phyloP scores from a whole-genome alignment of 805 yeast genomes.

The Grigorovia transvaalensis region DNA sequence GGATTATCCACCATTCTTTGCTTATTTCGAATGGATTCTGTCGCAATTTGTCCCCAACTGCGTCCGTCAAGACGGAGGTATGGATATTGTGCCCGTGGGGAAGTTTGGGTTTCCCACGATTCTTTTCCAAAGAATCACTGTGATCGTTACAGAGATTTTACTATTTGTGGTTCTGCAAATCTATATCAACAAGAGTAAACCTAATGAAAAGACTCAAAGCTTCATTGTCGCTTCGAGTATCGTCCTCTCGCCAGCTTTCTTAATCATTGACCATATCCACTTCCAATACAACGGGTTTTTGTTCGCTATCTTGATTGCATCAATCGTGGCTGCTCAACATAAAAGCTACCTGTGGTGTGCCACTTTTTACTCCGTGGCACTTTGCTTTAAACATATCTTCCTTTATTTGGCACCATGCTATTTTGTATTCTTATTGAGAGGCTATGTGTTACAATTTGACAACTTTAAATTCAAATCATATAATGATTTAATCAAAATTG shows the following conservation, averaged over 20 bases:
- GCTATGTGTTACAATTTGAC: constrained; percentile 47
- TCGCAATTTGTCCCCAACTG: constrained; percentile 57
- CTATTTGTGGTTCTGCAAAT: constrained; percentile 63
- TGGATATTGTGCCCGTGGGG: constrained; percentile 57
- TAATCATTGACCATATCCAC: constrained; percentile 89
- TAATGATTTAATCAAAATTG: constrained; percentile 26
- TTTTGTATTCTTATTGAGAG: constrained; percentile 65
- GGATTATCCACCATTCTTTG: constrained; percentile 97
- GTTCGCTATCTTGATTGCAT: constrained; percentile 69
- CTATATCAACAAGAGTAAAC: constrained; percentile 43
- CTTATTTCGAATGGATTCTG: constrained; percentile 81
- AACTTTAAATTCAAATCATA: constrained; percentile 26
- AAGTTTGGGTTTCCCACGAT: constrained; percentile 69
- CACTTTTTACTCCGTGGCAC: constrained; percentile 56
- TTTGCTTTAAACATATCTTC: constrained; percentile 92
- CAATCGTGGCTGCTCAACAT: constrained; percentile 61
- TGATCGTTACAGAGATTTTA: constrained; percentile 63
- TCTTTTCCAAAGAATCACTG: constrained; percentile 73
- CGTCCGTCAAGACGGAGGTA: constrained; percentile 66
- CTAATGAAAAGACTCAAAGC: constrained; percentile 33
- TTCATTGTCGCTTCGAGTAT: constrained; percentile 76
- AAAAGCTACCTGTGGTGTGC: constrained; percentile 51
- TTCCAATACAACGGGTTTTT: constrained; percentile 95
- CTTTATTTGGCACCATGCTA: constrained; percentile 91
- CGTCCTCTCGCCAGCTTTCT: constrained; percentile 78